Conservation (phyloP, 2,329 filamentous ascomycete species). For the Neocatenulostroma microsporum region DNA sequence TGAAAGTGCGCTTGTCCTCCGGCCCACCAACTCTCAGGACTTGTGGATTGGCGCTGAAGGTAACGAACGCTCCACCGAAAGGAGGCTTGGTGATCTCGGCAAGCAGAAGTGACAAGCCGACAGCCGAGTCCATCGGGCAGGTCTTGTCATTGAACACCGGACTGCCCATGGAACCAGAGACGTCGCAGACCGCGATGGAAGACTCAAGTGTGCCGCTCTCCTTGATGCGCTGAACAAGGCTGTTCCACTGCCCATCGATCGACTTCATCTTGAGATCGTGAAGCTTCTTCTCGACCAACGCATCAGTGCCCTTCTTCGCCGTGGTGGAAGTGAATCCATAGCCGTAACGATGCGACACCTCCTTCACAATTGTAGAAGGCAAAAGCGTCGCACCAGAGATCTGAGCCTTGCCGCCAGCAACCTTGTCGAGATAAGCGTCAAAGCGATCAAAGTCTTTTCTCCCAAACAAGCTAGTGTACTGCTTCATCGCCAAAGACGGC, state of each 20-base stretch:
- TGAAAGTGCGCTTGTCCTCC: slow-evolving; percentile 29
- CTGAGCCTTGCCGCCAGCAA: slow-evolving; percentile 40
- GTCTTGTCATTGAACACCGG: slow-evolving; percentile 41
- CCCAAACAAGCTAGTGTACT: slow-evolving; percentile 44
- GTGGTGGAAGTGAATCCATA: neutral
- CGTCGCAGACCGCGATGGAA: slow-evolving; percentile 52
- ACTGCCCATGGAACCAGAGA: slow-evolving; percentile 46
- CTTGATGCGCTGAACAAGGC: slow-evolving; percentile 50
- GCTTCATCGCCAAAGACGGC: slow-evolving; percentile 51
- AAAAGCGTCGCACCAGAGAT: slow-evolving; percentile 52
- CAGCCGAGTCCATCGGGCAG: slow-evolving; percentile 45
- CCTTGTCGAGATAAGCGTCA: slow-evolving; percentile 41
- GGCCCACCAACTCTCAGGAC: slow-evolving; percentile 38
- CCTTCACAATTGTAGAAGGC: slow-evolving; percentile 43
- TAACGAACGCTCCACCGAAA: slow-evolving; percentile 50
- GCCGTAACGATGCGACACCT: slow-evolving; percentile 3
- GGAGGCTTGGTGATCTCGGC: slow-evolving; percentile 47
- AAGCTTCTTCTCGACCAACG: slow-evolving; percentile 26
- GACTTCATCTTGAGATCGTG: slow-evolving; percentile 31
- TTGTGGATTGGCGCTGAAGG: slow-evolving; percentile 40
- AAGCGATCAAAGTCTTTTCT: slow-evolving; percentile 47
- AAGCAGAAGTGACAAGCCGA: slow-evolving; percentile 51
- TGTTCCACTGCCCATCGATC: slow-evolving; percentile 48
- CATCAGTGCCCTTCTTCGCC: slow-evolving; percentile 10
- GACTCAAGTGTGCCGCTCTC: slow-evolving; percentile 48